These are phyloP conservation scores for Tremella yokohamensis DNA, from an alignment of 768 basidiomycete species.

Conservation along the genomic window DNA sequence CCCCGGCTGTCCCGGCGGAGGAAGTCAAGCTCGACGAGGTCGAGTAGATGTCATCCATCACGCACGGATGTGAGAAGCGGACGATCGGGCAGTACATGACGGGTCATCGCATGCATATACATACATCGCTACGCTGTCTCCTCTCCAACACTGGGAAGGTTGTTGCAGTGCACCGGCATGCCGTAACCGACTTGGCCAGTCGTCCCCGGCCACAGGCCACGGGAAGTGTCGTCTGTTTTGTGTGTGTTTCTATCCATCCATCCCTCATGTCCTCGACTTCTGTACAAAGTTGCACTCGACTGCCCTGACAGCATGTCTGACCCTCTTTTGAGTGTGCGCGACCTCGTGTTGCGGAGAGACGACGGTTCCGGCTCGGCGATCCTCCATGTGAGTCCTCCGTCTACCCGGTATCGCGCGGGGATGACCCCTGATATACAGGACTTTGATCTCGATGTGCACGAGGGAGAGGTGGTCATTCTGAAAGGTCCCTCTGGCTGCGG, in stretches of 20 bases:
- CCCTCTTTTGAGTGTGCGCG: slow-evolving; percentile 19
- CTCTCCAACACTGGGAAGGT: not conserved
- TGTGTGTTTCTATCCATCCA: not conserved
- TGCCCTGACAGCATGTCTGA: no score
- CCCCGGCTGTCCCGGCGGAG: not conserved
- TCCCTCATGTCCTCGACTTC: no score
- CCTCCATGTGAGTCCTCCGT: slow-evolving; percentile 40
- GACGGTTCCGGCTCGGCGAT: slow-evolving; percentile 36
- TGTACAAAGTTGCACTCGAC: no score
- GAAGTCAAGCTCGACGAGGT: slow-evolving; percentile 27
- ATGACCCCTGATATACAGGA: slow-evolving; percentile 43
- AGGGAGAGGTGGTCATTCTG: slow-evolving; percentile 73
- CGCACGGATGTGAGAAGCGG: not conserved
- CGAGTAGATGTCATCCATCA: slow-evolving; percentile 13
- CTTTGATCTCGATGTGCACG: slow-evolving; percentile 62
- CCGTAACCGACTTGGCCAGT: not conserved
- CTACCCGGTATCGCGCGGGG: not conserved
- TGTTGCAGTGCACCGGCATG: not conserved
- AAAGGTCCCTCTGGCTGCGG: slow-evolving; percentile 77
- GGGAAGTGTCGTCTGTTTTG: not conserved
- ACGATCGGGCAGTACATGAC: slow-evolving; percentile 2
- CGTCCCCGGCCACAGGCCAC: not conserved
- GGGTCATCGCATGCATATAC: slow-evolving; percentile 12
- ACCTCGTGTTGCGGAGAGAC: slow-evolving; percentile 26
- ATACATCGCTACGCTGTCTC: not conserved